Evolutionary conservation across 371 early-diverging fungal genomes (phyloP), one percentile per base, ranked within the genome.

Genomic region (Syncephalastrum racemosum): DNA sequence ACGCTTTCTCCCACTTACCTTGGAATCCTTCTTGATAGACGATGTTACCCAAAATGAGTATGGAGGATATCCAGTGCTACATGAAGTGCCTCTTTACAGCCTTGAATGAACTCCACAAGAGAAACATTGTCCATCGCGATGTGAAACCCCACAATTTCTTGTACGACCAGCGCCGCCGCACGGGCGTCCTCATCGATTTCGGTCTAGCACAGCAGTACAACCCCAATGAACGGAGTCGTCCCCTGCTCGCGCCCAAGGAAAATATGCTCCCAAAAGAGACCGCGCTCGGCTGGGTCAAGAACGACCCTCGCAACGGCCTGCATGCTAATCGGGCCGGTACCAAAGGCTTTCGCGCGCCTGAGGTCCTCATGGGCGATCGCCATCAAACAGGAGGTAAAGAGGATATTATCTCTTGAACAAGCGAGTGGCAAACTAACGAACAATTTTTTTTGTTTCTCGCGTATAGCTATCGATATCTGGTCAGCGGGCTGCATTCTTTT

Each of bases 111-210:
- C 73, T 95, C 4, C 98, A 99, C 58, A 65, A 59, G 18, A 70
- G 79, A 22, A 70, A 77, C 2, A 86, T 93, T 43, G 83, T 96
- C 42, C 97, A 97, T 57, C 83, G 99, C 19, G 99, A 99, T 67
- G 82, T 99, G 47, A 99, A 99, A 65, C 99, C 99, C 1, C 85
- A 88, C 52, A 99, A 99, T 63, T 99, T 99, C 68, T 71, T 99
- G 8, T 99, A 92, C 66, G 81, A 91, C 61, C 66, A 72, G 0
- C 67, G 67, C 22, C 58, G 59, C 15, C 79, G 84, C 39, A 85
- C 80, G 1, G 99, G 99, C 4, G 81, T 90, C 14, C 68, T 99
- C 15, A 95, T 93, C 12, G 99, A 99, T 67, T 99, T 99, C 84
- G 99, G 99, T 6, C 76, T 99, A n/a, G 99, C 99, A 5, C 92